Percentiles rank a stretch among this genome's conserved stretches.
Conservation (phyloP, 495 filamentous ascomycete genomes). For the Aspergillus nanangensis region DNA sequence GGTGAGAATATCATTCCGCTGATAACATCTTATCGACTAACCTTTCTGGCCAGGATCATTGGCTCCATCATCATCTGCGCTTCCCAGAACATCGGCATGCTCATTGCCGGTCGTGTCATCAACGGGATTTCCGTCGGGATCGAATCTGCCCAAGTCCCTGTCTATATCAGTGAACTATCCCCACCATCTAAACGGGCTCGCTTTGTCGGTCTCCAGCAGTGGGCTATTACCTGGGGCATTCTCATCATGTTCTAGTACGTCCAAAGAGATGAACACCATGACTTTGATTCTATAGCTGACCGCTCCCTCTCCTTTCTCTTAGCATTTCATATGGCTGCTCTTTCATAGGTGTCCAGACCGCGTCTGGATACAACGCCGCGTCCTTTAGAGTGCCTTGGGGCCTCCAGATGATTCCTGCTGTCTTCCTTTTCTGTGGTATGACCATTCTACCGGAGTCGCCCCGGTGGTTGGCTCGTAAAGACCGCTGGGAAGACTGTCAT, state of each 20-base stretch:
- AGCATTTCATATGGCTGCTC: constrained; percentile 70
- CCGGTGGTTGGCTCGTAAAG: constrained; percentile 72
- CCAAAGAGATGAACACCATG: too few species aligned
- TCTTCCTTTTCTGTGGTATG: constrained; percentile 60
- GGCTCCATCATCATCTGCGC: constrained; percentile 69
- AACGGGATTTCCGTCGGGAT: constrained; percentile 78
- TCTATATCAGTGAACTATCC: constrained; percentile 74
- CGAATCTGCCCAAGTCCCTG: constrained; percentile 75
- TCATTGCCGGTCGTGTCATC: constrained; percentile 70
- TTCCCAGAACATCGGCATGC: constrained; percentile 70
- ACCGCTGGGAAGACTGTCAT: constrained; percentile 69
- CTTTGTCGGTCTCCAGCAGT: constrained; percentile 70
- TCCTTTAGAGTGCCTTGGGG: constrained; percentile 77
- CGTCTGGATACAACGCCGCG: constrained; percentile 32
- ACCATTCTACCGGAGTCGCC: constrained; percentile 73
- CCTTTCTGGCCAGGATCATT: constrained; percentile 35
- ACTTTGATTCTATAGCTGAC: too few species aligned
- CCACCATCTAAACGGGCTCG: constrained; percentile 69
- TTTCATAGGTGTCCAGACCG: constrained; percentile 44
- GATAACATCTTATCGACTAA: not conserved
- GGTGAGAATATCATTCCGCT: constrained; percentile 36
- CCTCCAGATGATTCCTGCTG: constrained; percentile 68
- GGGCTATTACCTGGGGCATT: constrained; percentile 82
- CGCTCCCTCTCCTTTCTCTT: too few species aligned
- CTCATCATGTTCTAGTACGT: constrained; percentile 71